phyloP scores from a whole-genome alignment of 2,329 filamentous ascomycete species.

The Colletotrichum cuscutae region DNA sequence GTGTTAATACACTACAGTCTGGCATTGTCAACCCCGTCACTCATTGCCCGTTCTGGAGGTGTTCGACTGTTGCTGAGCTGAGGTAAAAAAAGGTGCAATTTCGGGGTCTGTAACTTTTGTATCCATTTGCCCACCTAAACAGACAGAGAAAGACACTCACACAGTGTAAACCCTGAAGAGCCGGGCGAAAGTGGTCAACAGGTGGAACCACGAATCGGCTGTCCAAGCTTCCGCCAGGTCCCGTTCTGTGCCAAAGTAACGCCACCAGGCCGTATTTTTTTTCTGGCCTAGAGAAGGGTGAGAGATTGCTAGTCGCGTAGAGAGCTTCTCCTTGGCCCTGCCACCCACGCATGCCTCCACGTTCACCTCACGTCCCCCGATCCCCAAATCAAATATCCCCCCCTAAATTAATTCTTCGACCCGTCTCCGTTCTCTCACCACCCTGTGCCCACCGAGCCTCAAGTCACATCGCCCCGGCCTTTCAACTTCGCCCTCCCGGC shows the following conservation, averaged over 20 bases:
- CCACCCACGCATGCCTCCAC: not conserved
- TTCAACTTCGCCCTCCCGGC: constrained; percentile 15
- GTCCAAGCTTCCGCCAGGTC: constrained; percentile 35
- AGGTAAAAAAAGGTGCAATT: constrained; percentile 8
- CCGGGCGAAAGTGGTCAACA: constrained; percentile 14
- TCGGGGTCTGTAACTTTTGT: constrained; percentile 20
- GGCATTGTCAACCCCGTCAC: not conserved
- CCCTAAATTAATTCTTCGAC: constrained; percentile 28
- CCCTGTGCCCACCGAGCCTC: constrained; percentile 23
- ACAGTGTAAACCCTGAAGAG: constrained; percentile 24
- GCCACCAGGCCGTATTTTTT: constrained; percentile 34
- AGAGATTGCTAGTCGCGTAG: constrained; percentile 29
- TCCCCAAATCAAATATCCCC: constrained; percentile 23
- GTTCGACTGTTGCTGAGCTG: constrained; percentile 27
- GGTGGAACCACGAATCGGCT: constrained; percentile 35
- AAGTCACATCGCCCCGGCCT: constrained; percentile 25
- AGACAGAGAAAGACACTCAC: not conserved
- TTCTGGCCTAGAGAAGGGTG: not conserved
- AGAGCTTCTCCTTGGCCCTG: constrained; percentile 26
- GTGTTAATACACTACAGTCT: not conserved
- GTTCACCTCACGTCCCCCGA: not conserved
- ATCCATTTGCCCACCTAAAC: not conserved
- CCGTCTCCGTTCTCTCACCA: constrained; percentile 25
- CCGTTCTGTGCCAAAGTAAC: constrained; percentile 34
- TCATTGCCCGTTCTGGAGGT: constrained; percentile 16